These are phyloP conservation scores for Peziza echinospora DNA, from an alignment of 495 filamentous ascomycete genomes.

Conservation along the genomic window DNA sequence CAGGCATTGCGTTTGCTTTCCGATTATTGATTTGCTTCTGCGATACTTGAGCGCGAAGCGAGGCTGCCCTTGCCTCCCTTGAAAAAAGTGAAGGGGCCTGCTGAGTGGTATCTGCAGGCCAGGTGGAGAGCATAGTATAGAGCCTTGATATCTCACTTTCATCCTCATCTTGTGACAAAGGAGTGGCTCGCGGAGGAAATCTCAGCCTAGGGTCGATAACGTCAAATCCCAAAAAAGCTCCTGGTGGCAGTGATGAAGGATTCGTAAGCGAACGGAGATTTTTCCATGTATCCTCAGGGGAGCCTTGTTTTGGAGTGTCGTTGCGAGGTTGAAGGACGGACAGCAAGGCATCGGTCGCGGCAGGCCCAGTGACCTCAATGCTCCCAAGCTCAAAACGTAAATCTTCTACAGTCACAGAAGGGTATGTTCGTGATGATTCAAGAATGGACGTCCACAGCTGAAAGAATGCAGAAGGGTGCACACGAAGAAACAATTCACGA, in stretches of 20 bases:
- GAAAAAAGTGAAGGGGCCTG: slow-evolving; percentile 42
- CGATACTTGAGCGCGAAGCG: slow-evolving; percentile 37
- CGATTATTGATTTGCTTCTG: slow-evolving; percentile 78
- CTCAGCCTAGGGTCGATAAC: slow-evolving; percentile 60
- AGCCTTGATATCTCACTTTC: slow-evolving; percentile 24
- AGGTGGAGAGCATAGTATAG: slow-evolving; percentile 35
- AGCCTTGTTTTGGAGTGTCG: slow-evolving; percentile 15
- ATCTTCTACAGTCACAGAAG: slow-evolving; percentile 54
- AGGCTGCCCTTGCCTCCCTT: slow-evolving; percentile 36
- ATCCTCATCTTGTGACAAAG: slow-evolving; percentile 25
- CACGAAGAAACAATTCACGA: slow-evolving; percentile 45
- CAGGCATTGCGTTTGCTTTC: slow-evolving; percentile 43
- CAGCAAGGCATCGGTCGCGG: slow-evolving; percentile 58
- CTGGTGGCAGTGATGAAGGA: slow-evolving; percentile 48
- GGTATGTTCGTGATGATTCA: slow-evolving; percentile 42
- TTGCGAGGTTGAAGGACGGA: slow-evolving; percentile 39
- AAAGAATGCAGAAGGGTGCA: slow-evolving; percentile 76
- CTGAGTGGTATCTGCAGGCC: slow-evolving; percentile 43
- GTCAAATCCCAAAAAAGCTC: slow-evolving; percentile 49
- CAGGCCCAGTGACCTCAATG: slow-evolving; percentile 70
- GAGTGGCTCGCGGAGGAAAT: slow-evolving; percentile 38
- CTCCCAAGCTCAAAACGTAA: slow-evolving; percentile 86
- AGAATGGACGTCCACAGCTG: slow-evolving; percentile 66
- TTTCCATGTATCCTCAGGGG: slow-evolving; percentile 35
- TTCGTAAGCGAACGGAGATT: slow-evolving; percentile 51